Conservation (phyloP, 495 filamentous ascomycete genomes). For the Choiromyces venosus region DNA sequence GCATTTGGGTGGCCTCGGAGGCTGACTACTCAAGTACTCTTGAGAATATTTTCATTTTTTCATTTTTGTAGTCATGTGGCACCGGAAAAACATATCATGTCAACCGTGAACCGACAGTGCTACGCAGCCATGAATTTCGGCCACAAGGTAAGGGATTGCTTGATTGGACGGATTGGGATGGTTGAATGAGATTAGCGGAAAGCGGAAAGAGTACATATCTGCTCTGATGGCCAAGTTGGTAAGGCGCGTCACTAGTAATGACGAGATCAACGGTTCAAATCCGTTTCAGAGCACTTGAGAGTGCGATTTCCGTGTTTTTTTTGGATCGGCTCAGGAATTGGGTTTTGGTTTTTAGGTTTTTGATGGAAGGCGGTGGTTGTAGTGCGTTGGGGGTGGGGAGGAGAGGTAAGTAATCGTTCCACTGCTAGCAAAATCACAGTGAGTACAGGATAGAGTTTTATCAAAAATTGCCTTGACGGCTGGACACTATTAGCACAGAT, state of each 20-base stretch:
- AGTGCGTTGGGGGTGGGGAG: too few species aligned
- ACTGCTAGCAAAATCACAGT: not conserved
- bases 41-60: too few species aligned
- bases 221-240: constrained; percentile 15
- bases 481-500: not conserved
- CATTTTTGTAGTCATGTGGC: too few species aligned
- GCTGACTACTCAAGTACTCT: too few species aligned
- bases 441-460: too few species aligned
- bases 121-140: not conserved
- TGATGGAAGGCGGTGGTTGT: too few species aligned
- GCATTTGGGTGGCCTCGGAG: too few species aligned
- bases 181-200: too few species aligned
- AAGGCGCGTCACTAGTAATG: constrained; percentile 18
- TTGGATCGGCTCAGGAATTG: not conserved
- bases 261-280: constrained; percentile 35
- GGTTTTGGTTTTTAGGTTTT: not conserved
- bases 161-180: too few species aligned
- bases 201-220: not conserved
- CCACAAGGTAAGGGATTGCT: not conserved
- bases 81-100: not conserved
- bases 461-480: not conserved
- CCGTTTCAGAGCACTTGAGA: constrained; percentile 28
- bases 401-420: not conserved
- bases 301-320: not conserved
- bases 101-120: not conserved